These are phyloP conservation scores for Tricholoma hemisulphureum DNA, from an alignment of 768 basidiomycete species.

Conservation along the genomic window DNA sequence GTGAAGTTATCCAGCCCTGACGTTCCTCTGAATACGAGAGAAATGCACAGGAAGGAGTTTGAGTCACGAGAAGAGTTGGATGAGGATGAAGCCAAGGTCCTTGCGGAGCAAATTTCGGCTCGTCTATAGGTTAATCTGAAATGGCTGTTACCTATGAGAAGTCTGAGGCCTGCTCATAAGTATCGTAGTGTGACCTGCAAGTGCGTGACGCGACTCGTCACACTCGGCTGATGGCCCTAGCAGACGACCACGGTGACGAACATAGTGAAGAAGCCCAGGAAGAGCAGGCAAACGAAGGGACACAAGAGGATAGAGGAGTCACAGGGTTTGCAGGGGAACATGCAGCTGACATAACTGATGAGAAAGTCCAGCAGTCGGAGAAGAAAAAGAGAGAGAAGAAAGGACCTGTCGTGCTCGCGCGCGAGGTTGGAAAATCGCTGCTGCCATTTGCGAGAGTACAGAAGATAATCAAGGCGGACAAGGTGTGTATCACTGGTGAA, in stretches of 20 bases:
- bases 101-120: conserved; percentile 48
- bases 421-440: conserved; percentile 62
- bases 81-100: conserved; percentile 48
- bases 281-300: neutral
- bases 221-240: neutral
- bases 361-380: conserved; percentile 6
- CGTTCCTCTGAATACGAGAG: conserved; percentile 38
- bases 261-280: conserved; percentile 1
- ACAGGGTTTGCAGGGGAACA: neutral
- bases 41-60: conserved; percentile 63
- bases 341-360: neutral
- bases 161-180: neutral
- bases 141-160: neutral
- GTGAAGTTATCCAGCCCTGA: conserved; percentile 7
- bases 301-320: neutral
- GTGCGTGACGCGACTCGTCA: conserved; percentile 19
- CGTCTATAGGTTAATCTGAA: conserved; percentile 25
- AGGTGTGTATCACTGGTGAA: conserved; percentile 40
- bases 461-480: conserved; percentile 83
- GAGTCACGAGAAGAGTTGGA: conserved; percentile 59
- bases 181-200: neutral
- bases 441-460: conserved; percentile 79
- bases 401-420: conserved; percentile 23
- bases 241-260: neutral
- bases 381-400: conserved; percentile 31